These are phyloP conservation scores for Gyrodon lividus DNA, from an alignment of 768 basidiomycete species.

Conservation along the genomic window DNA sequence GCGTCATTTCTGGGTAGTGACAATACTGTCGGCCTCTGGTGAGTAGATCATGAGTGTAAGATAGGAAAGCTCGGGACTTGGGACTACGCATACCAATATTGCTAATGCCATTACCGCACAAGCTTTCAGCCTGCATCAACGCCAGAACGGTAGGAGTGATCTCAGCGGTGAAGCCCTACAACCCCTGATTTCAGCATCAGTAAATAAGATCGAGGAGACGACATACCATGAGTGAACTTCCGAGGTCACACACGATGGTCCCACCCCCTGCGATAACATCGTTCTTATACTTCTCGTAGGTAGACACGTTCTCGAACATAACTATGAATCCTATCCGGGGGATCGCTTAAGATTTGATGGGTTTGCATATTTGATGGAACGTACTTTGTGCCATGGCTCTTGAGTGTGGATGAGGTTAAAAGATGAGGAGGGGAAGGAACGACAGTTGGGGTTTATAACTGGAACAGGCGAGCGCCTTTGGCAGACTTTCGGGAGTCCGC, in stretches of 20 bases:
- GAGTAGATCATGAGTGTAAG: background rate
- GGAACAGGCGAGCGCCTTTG: too few relatives aligned
- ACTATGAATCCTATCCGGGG: conserved; percentile 10
- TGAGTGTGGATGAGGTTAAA: background rate
- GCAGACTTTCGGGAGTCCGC: too few relatives aligned
- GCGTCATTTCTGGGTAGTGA: background rate
- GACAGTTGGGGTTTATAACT: background rate
- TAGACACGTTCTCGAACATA: background rate
- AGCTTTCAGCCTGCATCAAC: background rate
- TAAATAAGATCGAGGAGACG: background rate
- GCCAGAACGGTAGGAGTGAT: conserved; percentile 1
- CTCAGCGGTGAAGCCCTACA: conserved; percentile 20
- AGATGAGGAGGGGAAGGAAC: background rate
- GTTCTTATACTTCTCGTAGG: conserved; percentile 15
- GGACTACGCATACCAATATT: conserved; percentile 12
- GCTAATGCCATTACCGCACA: conserved; percentile 7
- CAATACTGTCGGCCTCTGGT: conserved; percentile 15
- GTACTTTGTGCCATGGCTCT: conserved; percentile 20
- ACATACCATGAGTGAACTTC: background rate
- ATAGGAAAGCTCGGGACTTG: background rate
- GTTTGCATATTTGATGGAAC: background rate
- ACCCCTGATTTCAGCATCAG: background rate
- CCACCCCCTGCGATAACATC: conserved; percentile 1
- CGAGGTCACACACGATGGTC: conserved; percentile 13
- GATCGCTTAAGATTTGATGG: background rate